A percentile compares a stretch with the other conserved stretches of the same genome.
These are phyloP conservation scores for Solanum pimpinellifolium DNA, from an alignment of 257 asterid species.

Conservation along the genomic window DNA sequence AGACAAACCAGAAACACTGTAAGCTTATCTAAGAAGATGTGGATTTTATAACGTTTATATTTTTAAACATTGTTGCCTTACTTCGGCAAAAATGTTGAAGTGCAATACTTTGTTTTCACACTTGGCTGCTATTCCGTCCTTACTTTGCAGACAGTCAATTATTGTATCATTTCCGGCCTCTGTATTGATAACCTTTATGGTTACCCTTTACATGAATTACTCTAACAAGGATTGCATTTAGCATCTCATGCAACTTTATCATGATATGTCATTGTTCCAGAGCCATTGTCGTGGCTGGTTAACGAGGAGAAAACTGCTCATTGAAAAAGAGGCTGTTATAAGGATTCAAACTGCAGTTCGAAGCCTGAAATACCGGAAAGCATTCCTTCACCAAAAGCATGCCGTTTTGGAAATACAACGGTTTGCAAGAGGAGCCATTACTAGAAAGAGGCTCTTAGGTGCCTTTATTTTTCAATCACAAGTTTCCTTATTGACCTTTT, in stretches of 20 bases:
- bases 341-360: constrained; percentile 54
- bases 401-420: constrained; percentile 60
- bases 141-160: background rate
- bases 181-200: background rate
- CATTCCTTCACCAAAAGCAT: constrained; percentile 26
- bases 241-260: background rate
- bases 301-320: constrained; percentile 40
- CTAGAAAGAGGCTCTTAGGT: constrained; percentile 70
- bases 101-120: background rate
- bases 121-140: background rate
- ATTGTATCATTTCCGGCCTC: background rate
- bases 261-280: constrained; percentile 22
- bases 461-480: background rate
- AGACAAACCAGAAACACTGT: background rate
- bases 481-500: background rate
- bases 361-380: constrained; percentile 27
- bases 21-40: background rate
- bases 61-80: background rate
- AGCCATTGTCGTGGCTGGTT: constrained; percentile 61
- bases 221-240: background rate
- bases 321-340: constrained; percentile 41
- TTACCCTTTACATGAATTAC: background rate
- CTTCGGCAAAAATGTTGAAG: background rate
- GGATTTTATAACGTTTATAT: background rate
- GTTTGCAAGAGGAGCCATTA: constrained; percentile 50